Conservation (phyloP, 352 stramenopile genomes). For the Phytophthora macrochlamydospora region DNA sequence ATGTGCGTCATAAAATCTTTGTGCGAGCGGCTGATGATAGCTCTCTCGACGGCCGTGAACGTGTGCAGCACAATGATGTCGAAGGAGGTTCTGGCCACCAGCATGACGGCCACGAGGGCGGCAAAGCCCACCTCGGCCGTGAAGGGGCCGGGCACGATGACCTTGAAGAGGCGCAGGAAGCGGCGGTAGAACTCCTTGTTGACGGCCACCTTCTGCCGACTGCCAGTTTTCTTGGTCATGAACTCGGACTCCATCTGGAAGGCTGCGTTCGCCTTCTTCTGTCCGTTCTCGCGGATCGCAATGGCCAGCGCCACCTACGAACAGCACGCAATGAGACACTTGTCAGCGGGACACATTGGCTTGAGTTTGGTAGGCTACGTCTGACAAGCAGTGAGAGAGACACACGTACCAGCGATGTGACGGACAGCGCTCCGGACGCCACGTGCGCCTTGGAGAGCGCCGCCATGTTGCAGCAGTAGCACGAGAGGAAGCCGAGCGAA, state of each 20-base stretch:
- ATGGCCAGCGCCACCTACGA: conserved; percentile 53
- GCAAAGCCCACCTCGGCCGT: conserved; percentile 67
- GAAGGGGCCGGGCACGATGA: conserved; percentile 66
- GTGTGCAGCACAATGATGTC: conserved; percentile 72
- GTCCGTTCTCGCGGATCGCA: conserved; percentile 63
- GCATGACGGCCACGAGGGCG: conserved; percentile 53
- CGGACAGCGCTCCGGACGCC: conserved; percentile 44
- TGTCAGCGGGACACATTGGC: conserved; percentile 1
- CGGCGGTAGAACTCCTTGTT: conserved; percentile 63
- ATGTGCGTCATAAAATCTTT: conserved; percentile 65
- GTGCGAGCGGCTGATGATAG: conserved; percentile 68
- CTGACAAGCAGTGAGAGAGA: too few relatives aligned
- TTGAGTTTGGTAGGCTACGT: neutral
- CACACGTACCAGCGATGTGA: conserved; percentile 43
- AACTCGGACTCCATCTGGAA: conserved; percentile 56
- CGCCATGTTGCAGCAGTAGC: conserved; percentile 32
- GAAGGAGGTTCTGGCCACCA: conserved; percentile 70
- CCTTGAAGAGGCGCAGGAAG: conserved; percentile 66
- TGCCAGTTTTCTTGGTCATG: conserved; percentile 61
- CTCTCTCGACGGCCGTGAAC: conserved; percentile 69
- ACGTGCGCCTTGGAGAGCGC: conserved; percentile 65
- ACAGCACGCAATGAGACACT: neutral
- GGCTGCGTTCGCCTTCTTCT: conserved; percentile 41
- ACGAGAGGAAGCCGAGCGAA: neutral
- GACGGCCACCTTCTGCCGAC: conserved; percentile 63